Evolutionary conservation across 192 early-diverging fungal genomes (phyloP).

Genomic region (Entomortierella beljakovae): DNA sequence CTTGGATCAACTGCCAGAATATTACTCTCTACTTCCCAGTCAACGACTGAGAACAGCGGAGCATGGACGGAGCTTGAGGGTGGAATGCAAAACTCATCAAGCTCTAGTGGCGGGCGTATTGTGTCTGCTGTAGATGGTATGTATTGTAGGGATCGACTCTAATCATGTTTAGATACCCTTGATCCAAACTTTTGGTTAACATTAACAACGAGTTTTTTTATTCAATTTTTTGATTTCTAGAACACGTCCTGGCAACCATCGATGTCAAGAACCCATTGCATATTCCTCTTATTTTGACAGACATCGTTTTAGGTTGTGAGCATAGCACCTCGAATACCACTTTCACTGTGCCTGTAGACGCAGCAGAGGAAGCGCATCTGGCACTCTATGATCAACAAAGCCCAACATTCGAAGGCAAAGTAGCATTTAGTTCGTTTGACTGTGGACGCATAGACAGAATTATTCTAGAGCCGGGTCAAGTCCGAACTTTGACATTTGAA

Average conservation of each 20-base stretch:
- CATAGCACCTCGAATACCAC: slow-evolving; percentile 43
- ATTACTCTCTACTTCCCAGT: slow-evolving; percentile 71
- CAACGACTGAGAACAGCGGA: slow-evolving; percentile 66
- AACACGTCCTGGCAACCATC: slow-evolving; percentile 76
- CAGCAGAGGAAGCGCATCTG: slow-evolving; percentile 53
- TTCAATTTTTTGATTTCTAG: slow-evolving; percentile 48
- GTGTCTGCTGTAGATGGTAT: slow-evolving; percentile 84
- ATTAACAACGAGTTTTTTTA: not conserved
- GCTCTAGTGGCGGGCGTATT: slow-evolving; percentile 61
- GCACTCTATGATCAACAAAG: slow-evolving; percentile 37
- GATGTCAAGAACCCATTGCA: slow-evolving; percentile 79
- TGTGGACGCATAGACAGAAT: slow-evolving; percentile 60
- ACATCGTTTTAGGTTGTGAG: slow-evolving; percentile 71
- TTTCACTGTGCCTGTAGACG: slow-evolving; percentile 26
- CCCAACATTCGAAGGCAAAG: slow-evolving; percentile 31
- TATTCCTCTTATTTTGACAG: slow-evolving; percentile 71
- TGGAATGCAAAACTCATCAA: slow-evolving; percentile 36
- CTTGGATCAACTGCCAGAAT: slow-evolving; percentile 65
- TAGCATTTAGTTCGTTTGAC: slow-evolving; percentile 65
- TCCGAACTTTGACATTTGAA: slow-evolving; percentile 63
- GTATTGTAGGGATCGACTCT: not conserved
- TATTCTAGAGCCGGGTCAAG: slow-evolving; percentile 43
- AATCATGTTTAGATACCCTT: no score
- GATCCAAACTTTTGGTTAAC: no score
- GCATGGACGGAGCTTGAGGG: slow-evolving; percentile 78